Evolutionary conservation across 495 filamentous ascomycete species (phyloP), one percentile per base, ranked within the genome.

Genomic region (Aspergillus nanangensis): DNA sequence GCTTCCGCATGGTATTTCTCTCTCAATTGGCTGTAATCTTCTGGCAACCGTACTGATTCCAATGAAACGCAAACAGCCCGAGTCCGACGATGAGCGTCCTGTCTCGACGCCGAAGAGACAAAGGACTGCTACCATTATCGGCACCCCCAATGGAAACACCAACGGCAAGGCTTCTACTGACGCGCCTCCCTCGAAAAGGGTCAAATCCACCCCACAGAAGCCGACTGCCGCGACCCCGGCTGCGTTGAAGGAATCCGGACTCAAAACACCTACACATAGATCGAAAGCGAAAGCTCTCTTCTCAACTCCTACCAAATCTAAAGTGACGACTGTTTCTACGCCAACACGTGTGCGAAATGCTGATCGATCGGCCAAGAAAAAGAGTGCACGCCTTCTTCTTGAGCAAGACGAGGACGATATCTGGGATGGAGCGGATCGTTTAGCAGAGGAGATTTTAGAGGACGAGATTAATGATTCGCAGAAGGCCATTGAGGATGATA

Each of bases 291-390:
- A 58, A 19, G 57, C 61, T 13, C 48, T 72, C 10, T 74, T 74
- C 50, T 59, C 67, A 14, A 74, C 69, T 0, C 63, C 69, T 19
- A 63, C 65, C 14, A 71, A 66, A 41, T 37, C 55, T 11, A 51
- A 56, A 4, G 47, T 41, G n/a, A n/a, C n/a, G n/a, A n/a, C n/a
- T 18, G 57, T 53, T 14, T 41, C 57, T 11, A 84, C 76, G 9
- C 79, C 84, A 10, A 71, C 78, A 23, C 75, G 76, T 55, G 69
- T 73, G 35, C 77, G 76, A 42, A 87, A 83, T 55, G 84, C 83
- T 17, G 87, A 96, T 62, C 78, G 83, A 7, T 95, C 90, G 1
- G 92, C 90, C 3, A 81, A 88, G 55, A 84, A 84, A 55, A 96
- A 95, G 71, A 95, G 88, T 59, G 86, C 82, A 3, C 77, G 82